Percentiles rank a stretch among this genome's conserved stretches.
Conservation (phyloP, 768 basidiomycete genomes). For the Kwoniella sp. region DNA sequence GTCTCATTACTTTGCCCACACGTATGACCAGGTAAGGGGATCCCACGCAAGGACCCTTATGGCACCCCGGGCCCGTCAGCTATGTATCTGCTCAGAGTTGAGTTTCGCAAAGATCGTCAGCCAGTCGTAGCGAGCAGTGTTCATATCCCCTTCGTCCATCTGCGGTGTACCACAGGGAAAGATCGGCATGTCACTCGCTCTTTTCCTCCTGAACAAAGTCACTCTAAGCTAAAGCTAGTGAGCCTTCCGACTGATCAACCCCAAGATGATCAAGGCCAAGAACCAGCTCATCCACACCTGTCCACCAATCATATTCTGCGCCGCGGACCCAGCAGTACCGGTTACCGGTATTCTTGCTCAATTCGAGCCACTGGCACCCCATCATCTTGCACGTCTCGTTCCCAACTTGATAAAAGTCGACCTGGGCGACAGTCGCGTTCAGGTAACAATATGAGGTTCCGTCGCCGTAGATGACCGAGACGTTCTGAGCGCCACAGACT, state of each 20-base stretch:
- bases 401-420: not conserved
- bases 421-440: slow-evolving; percentile 2
- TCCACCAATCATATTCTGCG: not conserved
- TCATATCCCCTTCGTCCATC: too few species aligned
- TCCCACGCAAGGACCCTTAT: too few species aligned
- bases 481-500: slow-evolving; percentile 4
- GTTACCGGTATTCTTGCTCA: not conserved
- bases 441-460: slow-evolving; percentile 3
- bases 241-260: not conserved
- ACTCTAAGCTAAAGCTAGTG: not conserved
- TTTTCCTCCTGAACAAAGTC: too few species aligned
- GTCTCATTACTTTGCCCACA: too few species aligned
- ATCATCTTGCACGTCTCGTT: not conserved
- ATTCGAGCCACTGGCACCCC: not conserved
- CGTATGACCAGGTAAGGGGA: too few species aligned
- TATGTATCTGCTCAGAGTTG: too few species aligned
- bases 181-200: too few species aligned
- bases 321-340: not conserved
- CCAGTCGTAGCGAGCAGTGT: too few species aligned
- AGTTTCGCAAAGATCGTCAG: too few species aligned
- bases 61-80: too few species aligned
- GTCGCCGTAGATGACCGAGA: not conserved
- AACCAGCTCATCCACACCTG: not conserved
- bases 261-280: not conserved
- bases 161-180: too few species aligned